Evolutionary conservation across 2,329 filamentous ascomycete species (phyloP), one percentile per base, ranked within the genome.

Genomic region (Botryotinia convoluta): DNA sequence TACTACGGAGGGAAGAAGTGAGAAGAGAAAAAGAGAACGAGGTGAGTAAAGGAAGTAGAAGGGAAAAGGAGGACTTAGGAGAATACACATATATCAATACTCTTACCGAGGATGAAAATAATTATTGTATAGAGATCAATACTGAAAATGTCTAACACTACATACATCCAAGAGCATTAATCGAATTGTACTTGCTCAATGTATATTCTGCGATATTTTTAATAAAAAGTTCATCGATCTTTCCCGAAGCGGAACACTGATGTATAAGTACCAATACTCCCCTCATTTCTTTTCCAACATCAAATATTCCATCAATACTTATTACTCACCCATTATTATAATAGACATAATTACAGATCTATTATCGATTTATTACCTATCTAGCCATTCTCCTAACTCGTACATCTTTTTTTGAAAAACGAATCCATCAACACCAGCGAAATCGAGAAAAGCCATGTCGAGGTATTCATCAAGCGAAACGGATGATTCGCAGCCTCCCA

Each of bases 331-430:
- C 14, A 26, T 39, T 39, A 9, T 37, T 62, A n/a, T 3, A 8
- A 18, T 9, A 16, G 32, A 37, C 3, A 39, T 39, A n/a, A 18
- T 62, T 39, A 39, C 8, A 18, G 14, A 62, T 39, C 14, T 39
- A 39, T 9, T 8, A 10, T 18, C 16, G 4, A 39, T 39, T 18
- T n/a, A n/a, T 62, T 10, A n/a, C 4, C 22, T 9, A n/a, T 5
- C 20, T n/a, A n/a, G 6, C 2, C 7, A 4, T 8, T 1, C 5
- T 26, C 6, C 7, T 3, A 54, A 39, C 0, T n/a, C 35, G 29
- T 62, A n/a, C 26, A 62, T 62, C 59, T n/a, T 10, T 3, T 22
- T 0, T n/a, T 14, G 22, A 7, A 12, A 37, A 61, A 26, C 8
- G 22, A n/a, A 62, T 39, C 1, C 6, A n/a, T 8, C 14, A 39